These are phyloP conservation scores for Boletellus deceptivus DNA, from an alignment of 1,284 basidiomycete species.

Conservation along the genomic window DNA sequence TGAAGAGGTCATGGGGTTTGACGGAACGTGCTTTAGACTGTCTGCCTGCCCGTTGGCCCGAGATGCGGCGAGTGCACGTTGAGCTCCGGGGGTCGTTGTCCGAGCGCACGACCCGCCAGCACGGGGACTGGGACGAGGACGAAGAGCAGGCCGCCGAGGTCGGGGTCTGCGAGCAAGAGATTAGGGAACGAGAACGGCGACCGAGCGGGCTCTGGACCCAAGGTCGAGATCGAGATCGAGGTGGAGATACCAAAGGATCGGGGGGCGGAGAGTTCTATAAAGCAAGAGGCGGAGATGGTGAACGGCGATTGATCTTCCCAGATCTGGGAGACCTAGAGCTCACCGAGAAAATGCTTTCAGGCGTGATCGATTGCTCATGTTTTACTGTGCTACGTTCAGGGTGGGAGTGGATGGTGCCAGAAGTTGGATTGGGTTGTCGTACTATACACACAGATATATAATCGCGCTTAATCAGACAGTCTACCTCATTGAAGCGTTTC, in stretches of 20 bases:
- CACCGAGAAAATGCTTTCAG: too few species aligned
- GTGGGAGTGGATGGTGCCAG: too few species aligned
- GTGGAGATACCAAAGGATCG: background rate
- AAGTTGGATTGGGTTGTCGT: background rate
- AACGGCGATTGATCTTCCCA: too few species aligned
- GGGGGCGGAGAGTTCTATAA: too few species aligned
- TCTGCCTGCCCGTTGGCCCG: conserved; percentile 83
- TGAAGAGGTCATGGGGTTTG: background rate
- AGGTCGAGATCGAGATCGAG: conserved; percentile 40
- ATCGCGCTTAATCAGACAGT: background rate
- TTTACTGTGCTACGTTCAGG: too few species aligned
- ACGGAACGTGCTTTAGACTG: background rate
- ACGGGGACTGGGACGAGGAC: conserved; percentile 22
- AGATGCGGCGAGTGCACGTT: conserved; percentile 78
- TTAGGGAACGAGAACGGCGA: background rate
- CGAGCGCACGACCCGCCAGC: conserved; percentile 46
- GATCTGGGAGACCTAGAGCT: background rate
- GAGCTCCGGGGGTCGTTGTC: conserved; percentile 54
- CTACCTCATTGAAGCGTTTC: conserved; percentile 1
- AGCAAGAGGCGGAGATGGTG: background rate
- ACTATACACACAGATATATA: background rate
- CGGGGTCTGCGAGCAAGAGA: too few species aligned
- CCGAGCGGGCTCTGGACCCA: conserved; percentile 29
- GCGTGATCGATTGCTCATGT: too few species aligned
- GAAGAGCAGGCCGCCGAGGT: too few species aligned